Conservation (phyloP, 441 rosid species). For the Macaranga tanarius region DNA sequence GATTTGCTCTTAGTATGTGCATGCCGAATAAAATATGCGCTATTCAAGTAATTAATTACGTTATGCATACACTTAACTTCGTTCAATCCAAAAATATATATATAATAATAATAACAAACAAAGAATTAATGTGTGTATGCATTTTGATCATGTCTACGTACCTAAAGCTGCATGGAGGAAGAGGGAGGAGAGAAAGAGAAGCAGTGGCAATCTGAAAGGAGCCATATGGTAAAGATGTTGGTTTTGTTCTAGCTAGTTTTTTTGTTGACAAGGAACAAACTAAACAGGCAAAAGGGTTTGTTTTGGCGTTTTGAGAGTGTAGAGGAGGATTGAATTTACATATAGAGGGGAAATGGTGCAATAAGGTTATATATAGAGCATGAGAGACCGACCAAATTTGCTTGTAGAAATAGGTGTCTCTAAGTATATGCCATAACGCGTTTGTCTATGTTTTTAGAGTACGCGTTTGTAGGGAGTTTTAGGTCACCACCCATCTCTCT, state of each 20-base stretch:
- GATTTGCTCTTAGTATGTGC: too few species aligned
- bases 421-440: too few species aligned
- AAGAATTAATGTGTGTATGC: too few species aligned
- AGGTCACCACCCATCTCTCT: too few species aligned
- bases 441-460: neutral
- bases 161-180: constrained; percentile 67
- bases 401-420: too few species aligned
- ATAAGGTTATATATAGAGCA: neutral
- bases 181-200: constrained; percentile 56
- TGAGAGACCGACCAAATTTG: too few species aligned
- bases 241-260: neutral
- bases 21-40: too few species aligned
- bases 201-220: constrained; percentile 44
- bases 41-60: too few species aligned
- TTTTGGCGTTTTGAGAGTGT: neutral
- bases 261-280: constrained; percentile 11
- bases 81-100: too few species aligned
- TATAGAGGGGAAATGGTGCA: neutral
- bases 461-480: neutral
- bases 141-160: constrained; percentile 10
- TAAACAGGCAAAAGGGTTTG: constrained; percentile 6
- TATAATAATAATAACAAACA: neutral
- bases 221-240: constrained; percentile 37
- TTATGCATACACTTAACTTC: neutral
- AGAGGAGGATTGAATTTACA: neutral